Base-by-base conservation (phyloP, 1,139 yeast species). In the Pichia sp. region DNA sequence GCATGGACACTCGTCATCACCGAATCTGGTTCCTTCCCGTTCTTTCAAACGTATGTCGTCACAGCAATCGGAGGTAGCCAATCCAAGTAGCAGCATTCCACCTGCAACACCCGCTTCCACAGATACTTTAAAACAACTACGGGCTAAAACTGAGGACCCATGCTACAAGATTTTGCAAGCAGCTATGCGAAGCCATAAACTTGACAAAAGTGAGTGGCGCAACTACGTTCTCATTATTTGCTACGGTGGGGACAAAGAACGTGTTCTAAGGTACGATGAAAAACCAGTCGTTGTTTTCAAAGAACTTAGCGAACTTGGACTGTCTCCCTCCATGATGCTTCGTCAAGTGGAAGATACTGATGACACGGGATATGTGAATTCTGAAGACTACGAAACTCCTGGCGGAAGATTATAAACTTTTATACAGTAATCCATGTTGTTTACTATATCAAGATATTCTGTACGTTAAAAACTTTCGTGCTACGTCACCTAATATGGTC, bases 281-380 rank as follows among this genome's bases (percentile, higher is more conserved):
- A 87, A 84, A 67, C 99, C 99, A 0, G 93, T 92, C 15, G 77
- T 82, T 34, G 84, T 92, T n/a, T 90, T 90, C 68, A 88, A 90
- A 68, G 96, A 87, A 65, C 74, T 93, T 49, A 93, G 85, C 66
- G 96, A 89, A 60, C 79, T 84, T 58, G 97, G 97, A 1, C 79
- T 87, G 62, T 90, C 87, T 64, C 98, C 99, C 0, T 90, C 96
- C 1, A 90, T 92, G 57, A 92, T 92, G 97, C 77, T 92, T 54
- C 74, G 98, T 60, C 95, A 89, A 63, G 78, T 87, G 56, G 95
- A 92, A 40, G 83, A 74, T 50, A 72, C 67, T 29, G 72, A 69
- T 47, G 70, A 70, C 34, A 75, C 75, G 53, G 59, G 59, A 13
- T 53, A 59, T 7, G 49, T 54, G 29, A 50, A 47, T 8, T 45